Conservation (phyloP, 495 filamentous ascomycete genomes). For the Aspergillus bertholletiae region DNA sequence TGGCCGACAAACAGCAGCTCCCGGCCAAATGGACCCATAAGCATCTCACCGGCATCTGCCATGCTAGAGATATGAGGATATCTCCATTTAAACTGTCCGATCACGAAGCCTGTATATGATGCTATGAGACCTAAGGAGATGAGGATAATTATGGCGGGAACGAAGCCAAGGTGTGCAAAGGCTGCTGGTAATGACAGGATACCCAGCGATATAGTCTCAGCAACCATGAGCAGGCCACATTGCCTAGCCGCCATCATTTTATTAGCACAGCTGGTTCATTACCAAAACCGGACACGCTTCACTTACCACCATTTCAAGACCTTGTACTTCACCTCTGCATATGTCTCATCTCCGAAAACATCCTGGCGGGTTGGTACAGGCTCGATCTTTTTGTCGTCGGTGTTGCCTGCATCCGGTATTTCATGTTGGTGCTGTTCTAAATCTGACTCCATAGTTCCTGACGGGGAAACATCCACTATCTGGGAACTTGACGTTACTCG, state of each 20-base stretch:
- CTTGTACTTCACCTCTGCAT: constrained; percentile 42
- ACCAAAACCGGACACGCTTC: background rate
- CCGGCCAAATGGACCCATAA: constrained; percentile 60
- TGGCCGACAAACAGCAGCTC: constrained; percentile 61
- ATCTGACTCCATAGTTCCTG: too few species aligned
- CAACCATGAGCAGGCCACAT: constrained; percentile 55
- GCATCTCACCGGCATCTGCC: constrained; percentile 65
- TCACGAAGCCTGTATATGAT: constrained; percentile 72
- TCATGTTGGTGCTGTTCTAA: too few species aligned
- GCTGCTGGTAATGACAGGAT: constrained; percentile 60
- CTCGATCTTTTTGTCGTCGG: too few species aligned
- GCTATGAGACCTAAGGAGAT: constrained; percentile 61
- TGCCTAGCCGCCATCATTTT: constrained; percentile 22
- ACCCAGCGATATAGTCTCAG: constrained; percentile 69
- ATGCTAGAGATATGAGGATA: constrained; percentile 67
- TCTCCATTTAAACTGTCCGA: constrained; percentile 56
- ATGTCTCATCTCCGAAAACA: constrained; percentile 41
- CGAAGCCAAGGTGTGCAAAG: constrained; percentile 60
- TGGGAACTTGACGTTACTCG: too few species aligned
- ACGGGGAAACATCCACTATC: too few species aligned
- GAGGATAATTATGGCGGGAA: constrained; percentile 59
- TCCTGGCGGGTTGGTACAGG: too few species aligned
- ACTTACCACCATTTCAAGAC: constrained; percentile 43
- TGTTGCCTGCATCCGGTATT: too few species aligned
- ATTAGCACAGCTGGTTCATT: background rate